Conservation (phyloP, 805 yeast genomes). For the Ogataea neopini region DNA sequence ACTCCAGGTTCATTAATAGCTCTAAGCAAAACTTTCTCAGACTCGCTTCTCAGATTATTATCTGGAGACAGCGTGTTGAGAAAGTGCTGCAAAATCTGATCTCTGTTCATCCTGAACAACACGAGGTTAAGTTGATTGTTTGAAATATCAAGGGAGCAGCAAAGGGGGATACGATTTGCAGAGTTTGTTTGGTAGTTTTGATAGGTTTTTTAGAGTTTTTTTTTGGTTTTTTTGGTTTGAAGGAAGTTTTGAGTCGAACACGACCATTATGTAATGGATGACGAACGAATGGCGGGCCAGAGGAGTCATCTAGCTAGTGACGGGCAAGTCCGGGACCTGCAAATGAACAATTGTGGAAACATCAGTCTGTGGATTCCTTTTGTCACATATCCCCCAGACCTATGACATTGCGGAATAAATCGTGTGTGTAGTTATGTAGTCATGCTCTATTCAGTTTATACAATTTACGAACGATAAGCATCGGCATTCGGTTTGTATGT, state of each 20-base stretch:
- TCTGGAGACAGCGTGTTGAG: slow-evolving; percentile 52
- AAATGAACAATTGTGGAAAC: too few relatives aligned
- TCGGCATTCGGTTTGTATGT: too few relatives aligned
- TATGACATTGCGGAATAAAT: too few relatives aligned
- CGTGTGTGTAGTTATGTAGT: too few relatives aligned
- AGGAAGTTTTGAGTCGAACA: background rate
- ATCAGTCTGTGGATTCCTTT: too few relatives aligned
- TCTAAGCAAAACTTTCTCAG: slow-evolving; percentile 43
- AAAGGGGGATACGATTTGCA: background rate
- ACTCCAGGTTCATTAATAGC: slow-evolving; percentile 47
- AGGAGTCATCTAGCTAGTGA: too few relatives aligned
- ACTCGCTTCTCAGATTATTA: slow-evolving; percentile 40
- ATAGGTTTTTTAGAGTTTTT: background rate
- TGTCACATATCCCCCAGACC: too few relatives aligned
- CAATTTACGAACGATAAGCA: too few relatives aligned
- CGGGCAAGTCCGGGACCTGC: too few relatives aligned
- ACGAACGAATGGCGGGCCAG: too few relatives aligned
- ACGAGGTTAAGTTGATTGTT: background rate
- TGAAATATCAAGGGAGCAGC: too few relatives aligned
- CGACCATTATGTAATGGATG: background rate
- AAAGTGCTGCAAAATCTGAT: slow-evolving; percentile 44
- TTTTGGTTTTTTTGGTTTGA: background rate
- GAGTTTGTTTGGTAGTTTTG: background rate
- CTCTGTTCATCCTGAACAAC: slow-evolving; percentile 41
- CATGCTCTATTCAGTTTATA: too few relatives aligned